A percentile compares a stretch with the other conserved stretches of the same genome.
Evolutionary conservation across 306 rosid genomes (phyloP).

Genomic region (Dryas drummondii): DNA sequence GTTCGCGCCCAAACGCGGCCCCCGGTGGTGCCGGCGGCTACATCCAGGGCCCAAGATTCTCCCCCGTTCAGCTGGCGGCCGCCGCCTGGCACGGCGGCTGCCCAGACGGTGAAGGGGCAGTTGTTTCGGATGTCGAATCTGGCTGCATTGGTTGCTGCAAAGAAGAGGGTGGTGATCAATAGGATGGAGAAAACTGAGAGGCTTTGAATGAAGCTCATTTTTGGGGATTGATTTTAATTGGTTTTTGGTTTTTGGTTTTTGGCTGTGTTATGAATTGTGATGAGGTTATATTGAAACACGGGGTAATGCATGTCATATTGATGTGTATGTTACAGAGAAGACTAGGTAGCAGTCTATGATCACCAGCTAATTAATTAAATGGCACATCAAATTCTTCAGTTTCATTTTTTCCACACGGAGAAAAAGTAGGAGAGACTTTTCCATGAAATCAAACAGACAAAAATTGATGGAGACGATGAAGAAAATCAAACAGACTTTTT

Average conservation of each 20-base stretch:
- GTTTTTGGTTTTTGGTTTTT: background rate
- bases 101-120: constrained; percentile 28
- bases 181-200: constrained; percentile 45
- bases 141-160: constrained; percentile 32
- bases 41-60: constrained; percentile 10
- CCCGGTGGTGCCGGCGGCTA: background rate
- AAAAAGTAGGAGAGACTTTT: no score
- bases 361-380: no score
- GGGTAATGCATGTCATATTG: no score
- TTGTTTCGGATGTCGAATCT: constrained; percentile 21
- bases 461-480: no score
- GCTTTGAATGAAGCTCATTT: constrained; percentile 42
- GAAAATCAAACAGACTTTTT: no score
- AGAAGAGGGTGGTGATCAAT: constrained; percentile 1
- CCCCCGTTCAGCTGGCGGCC: constrained; percentile 6
- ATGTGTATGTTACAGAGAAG: no score
- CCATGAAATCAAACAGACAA: no score
- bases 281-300: background rate
- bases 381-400: no score
- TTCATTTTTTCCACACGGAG: no score
- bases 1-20: constrained; percentile 22
- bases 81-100: constrained; percentile 18
- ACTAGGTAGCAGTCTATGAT: no score
- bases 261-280: background rate
- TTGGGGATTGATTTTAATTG: background rate